phyloP scores from a whole-genome alignment of 768 basidiomycete species.

The Panaeolus papilionaceus region DNA sequence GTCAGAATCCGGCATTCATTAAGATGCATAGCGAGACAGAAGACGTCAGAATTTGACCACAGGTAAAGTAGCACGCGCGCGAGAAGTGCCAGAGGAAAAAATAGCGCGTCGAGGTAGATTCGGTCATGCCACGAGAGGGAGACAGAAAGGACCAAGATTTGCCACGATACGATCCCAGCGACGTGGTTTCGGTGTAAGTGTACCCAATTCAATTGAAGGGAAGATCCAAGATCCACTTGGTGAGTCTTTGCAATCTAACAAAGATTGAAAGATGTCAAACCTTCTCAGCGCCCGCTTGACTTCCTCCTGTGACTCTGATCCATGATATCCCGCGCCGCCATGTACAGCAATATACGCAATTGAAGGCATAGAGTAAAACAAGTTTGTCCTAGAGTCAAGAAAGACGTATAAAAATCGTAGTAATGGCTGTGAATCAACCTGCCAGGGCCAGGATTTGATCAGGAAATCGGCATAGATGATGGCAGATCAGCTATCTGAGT shows the following conservation, averaged over 20 bases:
- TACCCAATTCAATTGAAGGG: slow-evolving; percentile 4
- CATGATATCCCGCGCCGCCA: slow-evolving; percentile 79
- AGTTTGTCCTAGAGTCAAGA: not conserved
- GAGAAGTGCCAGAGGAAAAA: not conserved
- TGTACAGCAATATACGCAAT: slow-evolving; percentile 65
- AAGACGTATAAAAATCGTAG: not conserved
- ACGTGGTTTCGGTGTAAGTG: not conserved
- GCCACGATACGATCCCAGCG: slow-evolving; percentile 10
- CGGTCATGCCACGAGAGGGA: slow-evolving; percentile 2
- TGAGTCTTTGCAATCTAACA: not conserved
- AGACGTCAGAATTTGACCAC: not conserved
- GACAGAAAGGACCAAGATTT: not conserved
- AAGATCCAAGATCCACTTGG: not conserved
- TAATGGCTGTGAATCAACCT: slow-evolving; percentile 2
- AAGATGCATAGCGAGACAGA: not conserved
- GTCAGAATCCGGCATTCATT: slow-evolving; percentile 3
- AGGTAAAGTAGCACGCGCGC: not conserved
- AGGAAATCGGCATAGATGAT: slow-evolving; percentile 7
- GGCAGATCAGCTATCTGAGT: not conserved
- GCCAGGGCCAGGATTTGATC: not conserved
- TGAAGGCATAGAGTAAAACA: slow-evolving; percentile 22
- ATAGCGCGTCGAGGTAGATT: not conserved
- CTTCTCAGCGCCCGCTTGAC: slow-evolving; percentile 62
- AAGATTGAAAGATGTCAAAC: slow-evolving; percentile 36
- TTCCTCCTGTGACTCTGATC: slow-evolving; percentile 49